Conservation (phyloP, 805 yeast genomes). For the Isabelozyma gotoi region DNA sequence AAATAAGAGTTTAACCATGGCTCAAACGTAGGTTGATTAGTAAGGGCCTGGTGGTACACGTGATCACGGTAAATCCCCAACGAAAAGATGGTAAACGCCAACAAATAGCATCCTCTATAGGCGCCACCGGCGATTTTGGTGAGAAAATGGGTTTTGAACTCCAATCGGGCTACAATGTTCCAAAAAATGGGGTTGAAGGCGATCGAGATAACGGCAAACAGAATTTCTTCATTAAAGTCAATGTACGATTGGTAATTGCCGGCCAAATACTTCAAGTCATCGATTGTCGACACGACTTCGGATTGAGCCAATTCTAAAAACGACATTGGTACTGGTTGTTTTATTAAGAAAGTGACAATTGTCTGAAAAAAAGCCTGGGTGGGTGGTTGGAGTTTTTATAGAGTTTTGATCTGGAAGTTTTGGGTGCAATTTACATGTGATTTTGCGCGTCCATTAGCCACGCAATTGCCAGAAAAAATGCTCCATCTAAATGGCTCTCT, state of each 20-base stretch:
- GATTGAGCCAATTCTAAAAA: not conserved
- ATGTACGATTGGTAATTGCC: conserved; percentile 12
- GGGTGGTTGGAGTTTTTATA: not conserved
- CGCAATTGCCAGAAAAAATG: too few relatives aligned
- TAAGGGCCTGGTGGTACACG: conserved; percentile 68
- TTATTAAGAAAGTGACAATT: not conserved
- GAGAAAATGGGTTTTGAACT: conserved; percentile 72
- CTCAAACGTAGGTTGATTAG: conserved; percentile 65
- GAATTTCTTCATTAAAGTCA: conserved; percentile 17
- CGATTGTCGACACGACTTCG: not conserved
- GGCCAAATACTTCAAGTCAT: not conserved
- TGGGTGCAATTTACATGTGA: not conserved
- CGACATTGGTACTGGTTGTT: not conserved
- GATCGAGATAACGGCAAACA: conserved; percentile 59
- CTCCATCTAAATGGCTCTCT: too few relatives aligned
- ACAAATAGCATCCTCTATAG: conserved; percentile 75
- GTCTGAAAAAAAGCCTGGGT: not conserved
- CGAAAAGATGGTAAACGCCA: conserved; percentile 81
- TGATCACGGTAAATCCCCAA: conserved; percentile 83
- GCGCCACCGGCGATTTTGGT: conserved; percentile 73
- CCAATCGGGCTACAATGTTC: conserved; percentile 89
- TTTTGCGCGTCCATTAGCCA: not conserved
- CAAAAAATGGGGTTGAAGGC: conserved; percentile 93
- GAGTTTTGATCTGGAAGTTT: not conserved
- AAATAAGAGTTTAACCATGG: conserved; percentile 42